Evolutionary conservation across 1,139 yeast species (phyloP), one percentile per base, ranked within the genome.

Genomic region (Kluyveromyces sp.): DNA sequence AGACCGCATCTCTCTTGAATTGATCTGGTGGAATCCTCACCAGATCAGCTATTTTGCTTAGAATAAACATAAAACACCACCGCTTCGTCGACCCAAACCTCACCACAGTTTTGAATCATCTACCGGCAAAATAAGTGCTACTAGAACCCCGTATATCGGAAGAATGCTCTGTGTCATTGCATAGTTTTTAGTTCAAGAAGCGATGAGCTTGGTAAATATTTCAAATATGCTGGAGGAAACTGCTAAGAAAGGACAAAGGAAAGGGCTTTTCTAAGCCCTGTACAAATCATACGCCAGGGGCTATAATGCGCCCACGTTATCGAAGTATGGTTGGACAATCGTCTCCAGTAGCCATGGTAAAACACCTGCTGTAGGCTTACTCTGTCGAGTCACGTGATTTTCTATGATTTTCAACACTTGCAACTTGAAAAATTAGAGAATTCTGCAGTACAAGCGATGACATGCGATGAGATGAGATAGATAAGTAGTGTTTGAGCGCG

Each of bases 1-100:
- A 74, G 4, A 50, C 51, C 0, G 69, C 59, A 16, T 89, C 86
- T 39, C 78, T 69, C 54, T 79, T 76, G 67, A 92, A 88, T 43
- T 86, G 74, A 53, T 81, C 84, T 1, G 98, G 97, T 9, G 94
- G 92, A 39, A 94, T 76, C 55, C 95, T 78, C 52, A 92, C 81
- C 51, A 92, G 73, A 65, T 92, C 98, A 15, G 85, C 71, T 44
- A 92, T 66, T 57, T 79, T 78, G 16, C 95, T 76, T 43, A 92
- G 73, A 48, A 87, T 81, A 65, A 89, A 94, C 98, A 92, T 92
- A 22, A 9, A 22, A 22, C 6, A 6, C 26, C 9, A 9, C 26
- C 26, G 26, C 26, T 22, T 6, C 9, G 8, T 22, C 26, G 26
- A 22, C 26, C 26, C 26, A 22, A 22, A 9, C 26, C 26, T 22